Evolutionary conservation across 495 filamentous ascomycete genomes (phyloP), one percentile per base, ranked within the genome.

Genomic region (Collariella sp.): DNA sequence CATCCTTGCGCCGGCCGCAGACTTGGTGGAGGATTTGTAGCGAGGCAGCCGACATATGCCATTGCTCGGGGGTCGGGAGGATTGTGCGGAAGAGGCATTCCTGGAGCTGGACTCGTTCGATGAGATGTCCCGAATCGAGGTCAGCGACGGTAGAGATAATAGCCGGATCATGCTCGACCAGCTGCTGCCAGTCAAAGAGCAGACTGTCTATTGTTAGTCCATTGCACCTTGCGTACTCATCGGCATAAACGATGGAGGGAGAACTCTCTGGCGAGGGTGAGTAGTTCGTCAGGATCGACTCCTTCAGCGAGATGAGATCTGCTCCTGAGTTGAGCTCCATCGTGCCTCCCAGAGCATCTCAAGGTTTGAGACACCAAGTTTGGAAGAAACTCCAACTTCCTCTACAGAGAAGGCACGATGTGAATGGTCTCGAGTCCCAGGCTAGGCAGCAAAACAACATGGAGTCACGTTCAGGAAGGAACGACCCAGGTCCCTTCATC

Each of bases 211-310:
- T 45, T 0, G 72, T 68, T 11, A 79, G 46, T 18, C 67, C 62
- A 38, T 72, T 70, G 26, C 31, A 31, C 33, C 70, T 64, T 9
- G 75, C 76, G 52, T 79, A 80, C 29, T 72, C 63, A 38, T 67
- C 67, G 15, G 56, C 61, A 5, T 57, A 52, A 33, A 52, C 45
- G 46, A 23, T 24, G 3, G 49, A 59, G 1, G 50, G 23, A 2
- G 16, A 3, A 36, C 26, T 44, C 16, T 52, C 47, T 4, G 52
- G 56, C 7, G 26, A 36, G 13, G 36, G 29, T 15, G 49, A 47
- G 10, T 22, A 13, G 39, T 48, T 22, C 18, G 24, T 39, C 18
- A 40, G 39, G 22, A 65, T 41, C 4, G 52, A 60, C 10, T 55
- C 62, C 31, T 65, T 55, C 2, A 59, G 36, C 11, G 52, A 54